These are phyloP conservation scores for Diaporthe aspalathi DNA, from an alignment of 2,329 filamentous ascomycete species.

Conservation along the genomic window DNA sequence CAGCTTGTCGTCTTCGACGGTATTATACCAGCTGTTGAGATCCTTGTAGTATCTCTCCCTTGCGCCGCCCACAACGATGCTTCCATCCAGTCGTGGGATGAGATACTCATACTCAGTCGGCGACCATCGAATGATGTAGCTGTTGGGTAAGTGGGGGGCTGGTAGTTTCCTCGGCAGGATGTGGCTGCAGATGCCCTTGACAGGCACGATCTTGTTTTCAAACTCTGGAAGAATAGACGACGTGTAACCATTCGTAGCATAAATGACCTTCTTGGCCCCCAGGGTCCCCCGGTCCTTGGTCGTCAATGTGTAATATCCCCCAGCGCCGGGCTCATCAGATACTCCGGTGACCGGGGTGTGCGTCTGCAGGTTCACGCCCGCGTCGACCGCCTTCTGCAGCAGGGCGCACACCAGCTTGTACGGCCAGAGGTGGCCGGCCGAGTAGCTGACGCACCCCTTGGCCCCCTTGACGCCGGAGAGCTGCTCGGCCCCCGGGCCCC, in stretches of 20 bases:
- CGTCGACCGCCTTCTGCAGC: slow-evolving; percentile 41
- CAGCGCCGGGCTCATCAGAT: slow-evolving; percentile 28
- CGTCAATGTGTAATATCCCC: slow-evolving; percentile 41
- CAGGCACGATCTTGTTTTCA: slow-evolving; percentile 47
- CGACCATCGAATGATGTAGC: slow-evolving; percentile 42
- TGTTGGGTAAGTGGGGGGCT: slow-evolving; percentile 40
- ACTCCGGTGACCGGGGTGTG: slow-evolving; percentile 44
- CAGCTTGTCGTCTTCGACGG: slow-evolving; percentile 54
- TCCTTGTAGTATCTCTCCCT: slow-evolving; percentile 48
- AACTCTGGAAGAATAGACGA: slow-evolving; percentile 48
- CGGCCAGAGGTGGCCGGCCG: slow-evolving; percentile 46
- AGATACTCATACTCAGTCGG: slow-evolving; percentile 50
- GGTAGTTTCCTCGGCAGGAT: slow-evolving; percentile 35
- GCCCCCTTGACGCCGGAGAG: slow-evolving; percentile 52
- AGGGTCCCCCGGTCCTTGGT: slow-evolving; percentile 41
- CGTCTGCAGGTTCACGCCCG: slow-evolving; percentile 47
- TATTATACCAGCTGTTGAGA: slow-evolving; percentile 55
- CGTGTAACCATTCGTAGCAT: slow-evolving; percentile 51
- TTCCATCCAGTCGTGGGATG: slow-evolving; percentile 54
- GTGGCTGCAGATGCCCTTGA: slow-evolving; percentile 46
- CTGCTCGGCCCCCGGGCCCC: slow-evolving; percentile 47
- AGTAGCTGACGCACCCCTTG: slow-evolving; percentile 49
- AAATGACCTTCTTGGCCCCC: slow-evolving; percentile 44
- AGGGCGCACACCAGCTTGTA: slow-evolving; percentile 49
- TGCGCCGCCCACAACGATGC: slow-evolving; percentile 58